Percentiles rank a stretch among this genome's conserved stretches.
Evolutionary conservation across 495 filamentous ascomycete species (phyloP).

Genomic region (Tuber brumale): DNA sequence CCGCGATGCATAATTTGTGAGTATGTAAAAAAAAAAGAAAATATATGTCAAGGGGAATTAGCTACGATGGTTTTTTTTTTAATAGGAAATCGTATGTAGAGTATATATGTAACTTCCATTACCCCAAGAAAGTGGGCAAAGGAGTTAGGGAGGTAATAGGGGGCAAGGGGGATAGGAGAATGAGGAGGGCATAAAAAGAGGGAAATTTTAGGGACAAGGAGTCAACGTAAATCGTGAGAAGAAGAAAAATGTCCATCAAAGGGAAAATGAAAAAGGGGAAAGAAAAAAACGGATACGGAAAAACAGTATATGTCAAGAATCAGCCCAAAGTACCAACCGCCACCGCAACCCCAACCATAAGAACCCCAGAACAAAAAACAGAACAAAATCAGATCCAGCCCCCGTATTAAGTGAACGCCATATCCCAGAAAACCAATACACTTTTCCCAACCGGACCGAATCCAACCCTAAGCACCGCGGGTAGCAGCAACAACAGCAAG

Average conservation of each 20-base stretch:
- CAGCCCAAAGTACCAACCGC: conserved; percentile 15
- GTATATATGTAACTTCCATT: background rate
- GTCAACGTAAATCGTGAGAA: background rate
- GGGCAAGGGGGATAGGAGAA: background rate
- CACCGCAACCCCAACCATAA: conserved; percentile 5
- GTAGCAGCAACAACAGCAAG: conserved; percentile 29
- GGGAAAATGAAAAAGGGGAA: background rate
- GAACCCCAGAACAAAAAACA: background rate
- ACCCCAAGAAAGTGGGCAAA: background rate
- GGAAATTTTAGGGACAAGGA: background rate
- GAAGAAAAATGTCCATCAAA: background rate
- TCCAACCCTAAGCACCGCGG: conserved; percentile 13
- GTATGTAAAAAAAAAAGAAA: background rate
- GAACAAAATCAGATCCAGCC: background rate
- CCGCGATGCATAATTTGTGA: background rate
- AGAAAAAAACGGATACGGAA: background rate
- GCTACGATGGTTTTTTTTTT: background rate
- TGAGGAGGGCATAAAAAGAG: background rate
- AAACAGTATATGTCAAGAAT: background rate
- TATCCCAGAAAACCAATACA: background rate
- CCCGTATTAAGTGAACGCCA: conserved; percentile 2
- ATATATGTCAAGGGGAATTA: background rate
- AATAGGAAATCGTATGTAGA: background rate
- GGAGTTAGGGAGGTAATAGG: background rate
- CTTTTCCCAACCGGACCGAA: background rate